phyloP scores from a whole-genome alignment of 371 early-diverging fungal genomes.

The Zychaea mexicana region DNA sequence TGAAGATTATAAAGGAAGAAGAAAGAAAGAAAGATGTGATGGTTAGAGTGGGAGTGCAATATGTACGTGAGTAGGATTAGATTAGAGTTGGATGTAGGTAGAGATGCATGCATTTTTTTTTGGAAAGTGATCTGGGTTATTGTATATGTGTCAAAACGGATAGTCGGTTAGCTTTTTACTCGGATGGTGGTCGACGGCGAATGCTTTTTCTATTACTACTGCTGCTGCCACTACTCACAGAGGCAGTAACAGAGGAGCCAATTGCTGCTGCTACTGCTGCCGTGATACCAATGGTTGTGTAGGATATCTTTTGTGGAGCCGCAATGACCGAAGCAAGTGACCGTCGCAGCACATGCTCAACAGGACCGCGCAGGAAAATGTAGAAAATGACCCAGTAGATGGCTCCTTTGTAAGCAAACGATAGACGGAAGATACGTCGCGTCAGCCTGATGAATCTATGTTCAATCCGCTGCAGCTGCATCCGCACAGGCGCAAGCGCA shows the following conservation, averaged over 20 bases:
- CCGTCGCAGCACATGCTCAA: conserved; percentile 33
- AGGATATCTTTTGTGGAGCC: conserved; percentile 29
- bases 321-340: conserved; percentile 22
- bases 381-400: conserved; percentile 46
- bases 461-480: conserved; percentile 32
- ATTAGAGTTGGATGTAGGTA: no score
- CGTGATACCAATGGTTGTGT: conserved; percentile 42
- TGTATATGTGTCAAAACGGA: no score
- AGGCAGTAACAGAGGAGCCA: conserved; percentile 33
- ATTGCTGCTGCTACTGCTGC: conserved; percentile 41
- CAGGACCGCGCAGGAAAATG: conserved; percentile 42
- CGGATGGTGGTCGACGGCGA: background rate
- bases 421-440: conserved; percentile 31
- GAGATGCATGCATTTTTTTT: background rate
- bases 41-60: no score
- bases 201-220: no score
- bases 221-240: conserved; percentile 14
- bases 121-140: background rate
- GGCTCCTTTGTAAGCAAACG: conserved; percentile 47
- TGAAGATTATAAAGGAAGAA: no score
- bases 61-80: no score
- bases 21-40: no score
- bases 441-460: conserved; percentile 33
- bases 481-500: conserved; percentile 32
- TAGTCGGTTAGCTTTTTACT: no score